Evolutionary conservation across 1,284 basidiomycete genomes (phyloP).

Genomic region (Inonotus obliquus): DNA sequence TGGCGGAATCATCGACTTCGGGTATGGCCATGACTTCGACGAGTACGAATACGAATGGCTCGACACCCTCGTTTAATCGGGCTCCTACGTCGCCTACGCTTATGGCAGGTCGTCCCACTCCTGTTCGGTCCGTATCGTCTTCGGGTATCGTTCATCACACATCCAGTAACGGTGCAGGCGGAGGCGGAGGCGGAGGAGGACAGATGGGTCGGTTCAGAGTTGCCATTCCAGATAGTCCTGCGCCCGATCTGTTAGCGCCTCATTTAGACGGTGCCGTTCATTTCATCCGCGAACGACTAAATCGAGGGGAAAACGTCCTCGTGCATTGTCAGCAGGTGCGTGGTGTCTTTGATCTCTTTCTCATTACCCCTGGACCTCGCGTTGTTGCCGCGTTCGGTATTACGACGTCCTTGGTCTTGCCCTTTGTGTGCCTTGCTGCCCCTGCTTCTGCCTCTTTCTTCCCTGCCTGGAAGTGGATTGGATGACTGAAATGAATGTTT

Average conservation of each 20-base stretch:
- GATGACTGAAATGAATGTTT: neutral
- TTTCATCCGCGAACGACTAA: constrained; percentile 49
- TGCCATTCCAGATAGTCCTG: constrained; percentile 53
- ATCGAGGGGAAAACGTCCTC: constrained; percentile 49
- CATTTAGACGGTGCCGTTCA: constrained; percentile 51
- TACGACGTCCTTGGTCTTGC: too few species aligned
- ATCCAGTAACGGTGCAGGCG: constrained; percentile 31
- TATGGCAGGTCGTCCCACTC: constrained; percentile 28
- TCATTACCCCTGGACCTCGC: neutral
- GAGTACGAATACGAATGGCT: constrained; percentile 12
- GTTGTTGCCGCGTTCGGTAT: too few species aligned
- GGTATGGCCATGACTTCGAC: neutral
- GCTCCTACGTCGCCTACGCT: constrained; percentile 18
- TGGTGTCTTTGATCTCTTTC: constrained; percentile 11
- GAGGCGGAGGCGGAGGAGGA: constrained; percentile 52
- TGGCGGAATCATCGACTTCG: neutral
- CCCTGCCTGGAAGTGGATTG: too few species aligned
- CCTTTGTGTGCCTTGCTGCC: too few species aligned
- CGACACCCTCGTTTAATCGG: neutral
- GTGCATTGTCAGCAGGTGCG: constrained; percentile 66
- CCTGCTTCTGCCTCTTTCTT: too few species aligned
- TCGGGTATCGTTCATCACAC: constrained; percentile 57
- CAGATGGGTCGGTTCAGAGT: constrained; percentile 59
- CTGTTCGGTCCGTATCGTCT: constrained; percentile 52
- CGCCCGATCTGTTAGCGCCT: constrained; percentile 44